Evolutionary conservation across 139 green algal genomes (phyloP).

Genomic region (Spirogloea muscicola): DNA sequence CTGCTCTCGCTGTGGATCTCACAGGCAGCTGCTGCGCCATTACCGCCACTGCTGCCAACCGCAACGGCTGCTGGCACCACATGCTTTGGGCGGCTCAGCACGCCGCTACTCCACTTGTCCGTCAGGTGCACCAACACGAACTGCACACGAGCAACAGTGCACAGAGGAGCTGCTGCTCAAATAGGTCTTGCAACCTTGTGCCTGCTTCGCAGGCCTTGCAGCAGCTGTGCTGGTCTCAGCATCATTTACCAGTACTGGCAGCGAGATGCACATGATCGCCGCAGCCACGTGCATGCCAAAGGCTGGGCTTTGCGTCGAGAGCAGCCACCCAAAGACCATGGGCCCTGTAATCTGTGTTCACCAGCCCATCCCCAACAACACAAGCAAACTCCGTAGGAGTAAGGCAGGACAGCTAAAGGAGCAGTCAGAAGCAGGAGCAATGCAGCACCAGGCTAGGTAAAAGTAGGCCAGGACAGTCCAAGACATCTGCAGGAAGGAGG

Average conservation of each 20-base stretch:
- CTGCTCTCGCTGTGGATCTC: too few species aligned
- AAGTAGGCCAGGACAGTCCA: too few species aligned
- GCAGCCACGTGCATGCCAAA: neutral
- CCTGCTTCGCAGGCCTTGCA: too few species aligned
- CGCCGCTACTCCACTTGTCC: constrained; percentile 13
- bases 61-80: too few species aligned
- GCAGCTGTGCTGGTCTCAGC: too few species aligned
- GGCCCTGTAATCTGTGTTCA: neutral
- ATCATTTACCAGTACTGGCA: neutral
- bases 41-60: too few species aligned
- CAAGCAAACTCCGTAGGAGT: neutral
- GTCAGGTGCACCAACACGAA: neutral
- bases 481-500: too few species aligned
- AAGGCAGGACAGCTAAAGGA: too few species aligned
- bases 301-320: neutral
- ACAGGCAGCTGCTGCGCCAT: too few species aligned
- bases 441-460: too few species aligned
- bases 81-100: constrained; percentile 11
- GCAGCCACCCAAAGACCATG: neutral
- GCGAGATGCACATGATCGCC: neutral
- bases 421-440: too few species aligned
- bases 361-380: neutral
- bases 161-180: neutral
- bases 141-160: neutral
- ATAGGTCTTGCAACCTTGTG: neutral